Conservation (phyloP, 345 rosid genomes). For the Hypericum perforatum region DNA sequence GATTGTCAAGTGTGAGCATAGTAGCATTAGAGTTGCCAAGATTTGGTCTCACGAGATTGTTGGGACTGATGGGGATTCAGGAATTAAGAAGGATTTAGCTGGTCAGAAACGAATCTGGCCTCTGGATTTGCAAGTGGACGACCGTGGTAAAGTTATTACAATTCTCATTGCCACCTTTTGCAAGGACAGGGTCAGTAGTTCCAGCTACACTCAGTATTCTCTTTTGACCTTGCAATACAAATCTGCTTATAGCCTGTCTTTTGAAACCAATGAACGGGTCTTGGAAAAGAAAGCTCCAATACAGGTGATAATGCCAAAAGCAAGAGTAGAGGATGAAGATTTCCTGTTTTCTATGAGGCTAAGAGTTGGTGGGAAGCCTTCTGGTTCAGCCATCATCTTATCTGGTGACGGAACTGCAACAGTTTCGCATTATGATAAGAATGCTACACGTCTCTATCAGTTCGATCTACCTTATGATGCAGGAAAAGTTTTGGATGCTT, state of each 20-base stretch:
- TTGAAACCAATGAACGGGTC: constrained; percentile 38
- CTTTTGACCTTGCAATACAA: constrained; percentile 76
- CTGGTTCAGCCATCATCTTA: constrained; percentile 77
- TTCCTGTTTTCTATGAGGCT: constrained; percentile 86
- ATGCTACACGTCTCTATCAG: constrained; percentile 69
- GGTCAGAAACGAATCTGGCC: constrained; percentile 96
- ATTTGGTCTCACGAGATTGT: constrained; percentile 79
- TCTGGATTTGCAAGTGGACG: constrained; percentile 75
- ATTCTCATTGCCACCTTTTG: constrained; percentile 89
- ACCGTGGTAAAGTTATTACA: constrained; percentile 58
- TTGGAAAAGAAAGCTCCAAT: constrained; percentile 84
- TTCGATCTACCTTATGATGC: constrained; percentile 93
- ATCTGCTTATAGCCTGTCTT: constrained; percentile 33
- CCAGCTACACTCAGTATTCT: constrained; percentile 89
- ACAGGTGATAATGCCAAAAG: constrained; percentile 95
- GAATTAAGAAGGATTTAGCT: constrained; percentile 80
- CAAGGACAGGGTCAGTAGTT: constrained; percentile 80
- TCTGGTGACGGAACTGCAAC: constrained; percentile 96
- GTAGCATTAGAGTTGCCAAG: constrained; percentile 38
- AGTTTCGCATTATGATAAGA: constrained; percentile 60
- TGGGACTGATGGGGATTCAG: constrained; percentile 65
- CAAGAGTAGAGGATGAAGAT: constrained; percentile 84
- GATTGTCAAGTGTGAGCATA: constrained; percentile 31
- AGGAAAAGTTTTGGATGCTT: constrained; percentile 93
- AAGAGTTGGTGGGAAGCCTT: constrained; percentile 75